A percentile compares a stretch with the other conserved stretches of the same genome.
phyloP scores from a whole-genome alignment of 768 basidiomycete genomes.

The Cubamyces lactineus region DNA sequence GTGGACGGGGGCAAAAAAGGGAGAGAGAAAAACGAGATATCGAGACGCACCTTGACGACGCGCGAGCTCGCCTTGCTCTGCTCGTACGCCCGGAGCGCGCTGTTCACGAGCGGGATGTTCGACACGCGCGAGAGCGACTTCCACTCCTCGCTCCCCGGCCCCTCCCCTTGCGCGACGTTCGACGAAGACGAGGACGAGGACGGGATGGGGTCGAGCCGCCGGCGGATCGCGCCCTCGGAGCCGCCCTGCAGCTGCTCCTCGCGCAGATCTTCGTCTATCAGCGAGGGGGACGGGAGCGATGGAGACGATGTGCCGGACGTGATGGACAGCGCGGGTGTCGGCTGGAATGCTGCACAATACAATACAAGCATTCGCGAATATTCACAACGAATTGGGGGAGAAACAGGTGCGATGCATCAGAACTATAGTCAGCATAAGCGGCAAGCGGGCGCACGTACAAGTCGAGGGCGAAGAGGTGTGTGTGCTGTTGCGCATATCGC shows the following conservation, averaged over 20 bases:
- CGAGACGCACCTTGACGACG: constrained; percentile 72
- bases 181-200: background rate
- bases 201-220: background rate
- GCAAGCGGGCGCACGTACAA: constrained; percentile 27
- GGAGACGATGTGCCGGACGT: constrained; percentile 38
- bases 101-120: constrained; percentile 70
- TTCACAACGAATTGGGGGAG: background rate
- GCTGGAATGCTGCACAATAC: constrained; percentile 34
- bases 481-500: constrained; percentile 69
- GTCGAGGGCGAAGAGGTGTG: constrained; percentile 30
- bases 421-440: background rate
- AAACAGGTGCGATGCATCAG: background rate
- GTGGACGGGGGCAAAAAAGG: background rate
- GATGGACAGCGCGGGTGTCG: constrained; percentile 39
- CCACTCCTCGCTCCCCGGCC: constrained; percentile 22
- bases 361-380: background rate
- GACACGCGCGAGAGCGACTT: constrained; percentile 63
- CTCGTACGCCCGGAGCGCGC: constrained; percentile 76
- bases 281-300: constrained; percentile 34
- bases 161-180: constrained; percentile 12
- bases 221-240: background rate
- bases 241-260: constrained; percentile 4
- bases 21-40: too few species aligned
- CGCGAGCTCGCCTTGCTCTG: constrained; percentile 82
- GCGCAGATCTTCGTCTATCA: constrained; percentile 23